Percentiles rank a stretch among this genome's conserved stretches.
These are phyloP conservation scores for Daldinia vernicosa DNA, from an alignment of 495 filamentous ascomycete genomes.

Conservation along the genomic window DNA sequence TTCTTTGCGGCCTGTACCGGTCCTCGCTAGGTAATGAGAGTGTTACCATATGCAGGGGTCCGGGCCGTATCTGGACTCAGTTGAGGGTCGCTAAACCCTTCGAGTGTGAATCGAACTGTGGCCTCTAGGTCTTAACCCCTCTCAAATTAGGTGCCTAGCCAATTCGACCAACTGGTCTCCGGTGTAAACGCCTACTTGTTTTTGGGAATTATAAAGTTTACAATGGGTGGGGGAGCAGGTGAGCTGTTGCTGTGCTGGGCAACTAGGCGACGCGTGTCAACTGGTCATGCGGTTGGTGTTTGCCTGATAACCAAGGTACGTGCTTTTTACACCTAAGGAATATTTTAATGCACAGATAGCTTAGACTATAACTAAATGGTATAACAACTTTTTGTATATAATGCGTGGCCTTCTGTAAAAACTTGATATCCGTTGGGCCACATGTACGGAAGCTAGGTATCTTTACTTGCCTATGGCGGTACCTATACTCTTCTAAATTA, in stretches of 20 bases:
- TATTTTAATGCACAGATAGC: neutral
- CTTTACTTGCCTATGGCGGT: too few species aligned
- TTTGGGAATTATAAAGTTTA: too few species aligned
- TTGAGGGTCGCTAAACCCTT: constrained; percentile 1
- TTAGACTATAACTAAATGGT: neutral
- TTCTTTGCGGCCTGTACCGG: constrained; percentile 11
- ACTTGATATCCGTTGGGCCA: too few species aligned
- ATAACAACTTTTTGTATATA: too few species aligned
- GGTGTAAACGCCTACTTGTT: too few species aligned
- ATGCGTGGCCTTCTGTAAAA: too few species aligned
- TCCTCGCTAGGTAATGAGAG: neutral
- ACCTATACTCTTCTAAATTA: too few species aligned
- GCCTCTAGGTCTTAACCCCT: neutral
- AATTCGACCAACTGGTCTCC: neutral
- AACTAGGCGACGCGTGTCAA: neutral
- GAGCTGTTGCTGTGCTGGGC: neutral
- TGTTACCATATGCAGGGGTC: neutral
- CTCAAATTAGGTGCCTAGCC: neutral
- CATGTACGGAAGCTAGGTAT: too few species aligned
- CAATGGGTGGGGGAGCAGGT: too few species aligned
- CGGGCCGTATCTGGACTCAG: constrained; percentile 8
- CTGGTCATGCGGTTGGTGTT: too few species aligned
- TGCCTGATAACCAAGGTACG: neutral
- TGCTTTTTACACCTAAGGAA: neutral
- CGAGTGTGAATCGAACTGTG: neutral